These are phyloP conservation scores for Plantago major DNA, from an alignment of 257 asterid species.

Conservation along the genomic window DNA sequence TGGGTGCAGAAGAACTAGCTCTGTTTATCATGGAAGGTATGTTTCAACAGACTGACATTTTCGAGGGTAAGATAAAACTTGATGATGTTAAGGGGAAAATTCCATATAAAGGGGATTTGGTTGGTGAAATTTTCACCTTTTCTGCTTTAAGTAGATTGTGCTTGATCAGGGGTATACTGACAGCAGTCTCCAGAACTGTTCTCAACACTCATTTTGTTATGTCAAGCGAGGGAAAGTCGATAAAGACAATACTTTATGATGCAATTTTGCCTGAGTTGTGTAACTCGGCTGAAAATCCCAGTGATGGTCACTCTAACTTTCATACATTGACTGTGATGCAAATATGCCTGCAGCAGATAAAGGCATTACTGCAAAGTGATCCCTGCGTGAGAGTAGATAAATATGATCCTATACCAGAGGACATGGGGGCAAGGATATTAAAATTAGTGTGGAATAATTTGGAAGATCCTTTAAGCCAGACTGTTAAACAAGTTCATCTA, in stretches of 20 bases:
- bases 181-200: slow-evolving; percentile 86
- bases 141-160: slow-evolving; percentile 75
- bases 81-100: slow-evolving; percentile 34
- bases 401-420: slow-evolving; percentile 61
- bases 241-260: slow-evolving; percentile 71
- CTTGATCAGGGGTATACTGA: slow-evolving; percentile 85
- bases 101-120: slow-evolving; percentile 51
- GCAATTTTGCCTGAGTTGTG: slow-evolving; percentile 88
- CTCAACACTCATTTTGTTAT: slow-evolving; percentile 46
- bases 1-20: slow-evolving; percentile 63
- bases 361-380: slow-evolving; percentile 54
- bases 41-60: slow-evolving; percentile 46
- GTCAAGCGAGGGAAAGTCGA: slow-evolving; percentile 25
- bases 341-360: slow-evolving; percentile 94
- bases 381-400: slow-evolving; percentile 24
- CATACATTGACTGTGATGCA: slow-evolving; percentile 92
- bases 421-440: slow-evolving; percentile 63
- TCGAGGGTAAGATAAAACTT: slow-evolving; percentile 26
- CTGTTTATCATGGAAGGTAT: slow-evolving; percentile 62
- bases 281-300: slow-evolving; percentile 70
- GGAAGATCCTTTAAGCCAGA: slow-evolving; percentile 96
- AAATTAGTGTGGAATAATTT: slow-evolving; percentile 88
- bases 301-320: slow-evolving; percentile 84
- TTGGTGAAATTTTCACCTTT: slow-evolving; percentile 48
- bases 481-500: slow-evolving; percentile 93